phyloP scores from a whole-genome alignment of 306 rosid species.

The Phaseolus lunatus region DNA sequence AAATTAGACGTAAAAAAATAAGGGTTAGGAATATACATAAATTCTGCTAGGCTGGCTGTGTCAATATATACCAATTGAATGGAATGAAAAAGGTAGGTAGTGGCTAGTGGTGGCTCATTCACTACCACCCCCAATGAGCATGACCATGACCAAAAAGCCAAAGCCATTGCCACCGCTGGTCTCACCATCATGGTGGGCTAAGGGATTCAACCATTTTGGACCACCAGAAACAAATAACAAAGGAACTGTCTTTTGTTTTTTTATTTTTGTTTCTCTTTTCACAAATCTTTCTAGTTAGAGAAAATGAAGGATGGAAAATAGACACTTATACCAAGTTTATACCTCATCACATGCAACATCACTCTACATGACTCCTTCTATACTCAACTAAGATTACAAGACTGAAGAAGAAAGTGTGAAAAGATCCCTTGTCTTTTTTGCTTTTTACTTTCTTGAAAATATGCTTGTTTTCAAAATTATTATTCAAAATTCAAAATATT shows the following conservation, averaged over 20 bases:
- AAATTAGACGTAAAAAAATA: constrained; percentile 22
- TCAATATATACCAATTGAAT: constrained; percentile 34
- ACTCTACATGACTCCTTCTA: no score
- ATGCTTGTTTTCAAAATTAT: no score
- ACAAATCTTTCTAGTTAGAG: not conserved
- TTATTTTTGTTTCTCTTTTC: not conserved
- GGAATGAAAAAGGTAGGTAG: not conserved
- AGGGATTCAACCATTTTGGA: constrained; percentile 48
- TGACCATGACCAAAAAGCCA: constrained; percentile 36
- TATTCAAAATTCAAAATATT: no score
- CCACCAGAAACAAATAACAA: constrained; percentile 41
- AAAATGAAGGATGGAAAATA: not conserved
- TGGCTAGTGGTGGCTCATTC: constrained; percentile 41
- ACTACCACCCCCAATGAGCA: not conserved
- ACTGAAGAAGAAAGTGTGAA: no score
- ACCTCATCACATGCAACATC: no score
- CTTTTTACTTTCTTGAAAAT: no score
- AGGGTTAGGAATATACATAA: constrained; percentile 52
- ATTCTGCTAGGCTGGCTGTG: constrained; percentile 62
- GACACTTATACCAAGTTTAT: no score
- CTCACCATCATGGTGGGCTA: constrained; percentile 55
- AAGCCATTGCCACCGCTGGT: constrained; percentile 53
- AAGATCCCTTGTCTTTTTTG: no score
- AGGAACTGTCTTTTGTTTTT: not conserved
- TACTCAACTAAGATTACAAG: no score